Evolutionary conservation across 805 yeast genomes (phyloP).

Genomic region (Nakazawaea anatomiae): DNA sequence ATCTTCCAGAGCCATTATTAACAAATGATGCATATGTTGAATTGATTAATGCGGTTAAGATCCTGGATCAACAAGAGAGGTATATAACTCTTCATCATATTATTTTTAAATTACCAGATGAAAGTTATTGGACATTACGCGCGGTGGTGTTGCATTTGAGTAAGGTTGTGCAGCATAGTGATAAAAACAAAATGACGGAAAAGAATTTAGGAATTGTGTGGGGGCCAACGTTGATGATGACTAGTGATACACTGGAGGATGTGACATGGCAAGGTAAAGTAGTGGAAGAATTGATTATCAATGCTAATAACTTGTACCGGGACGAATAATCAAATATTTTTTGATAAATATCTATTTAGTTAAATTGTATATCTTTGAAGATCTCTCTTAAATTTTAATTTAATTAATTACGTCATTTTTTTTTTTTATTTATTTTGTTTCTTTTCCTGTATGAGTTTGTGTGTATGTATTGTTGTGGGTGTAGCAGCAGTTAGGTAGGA

Average conservation of each 20-base stretch:
- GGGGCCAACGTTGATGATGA: slow-evolving; percentile 86
- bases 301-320: slow-evolving; percentile 47
- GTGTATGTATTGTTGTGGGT: too few species aligned
- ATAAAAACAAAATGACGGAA: slow-evolving; percentile 72
- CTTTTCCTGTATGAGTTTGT: too few species aligned
- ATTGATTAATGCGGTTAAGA: slow-evolving; percentile 66
- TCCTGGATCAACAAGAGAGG: slow-evolving; percentile 48
- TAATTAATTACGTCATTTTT: too few species aligned
- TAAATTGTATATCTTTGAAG: too few species aligned
- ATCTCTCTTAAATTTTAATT: too few species aligned
- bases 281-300: slow-evolving; percentile 76
- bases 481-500: too few species aligned
- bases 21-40: slow-evolving; percentile 55
- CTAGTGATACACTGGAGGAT: slow-evolving; percentile 52
- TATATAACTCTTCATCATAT: slow-evolving; percentile 81
- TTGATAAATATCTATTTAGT: background rate
- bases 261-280: slow-evolving; percentile 71
- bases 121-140: slow-evolving; percentile 88
- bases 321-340: slow-evolving; percentile 17
- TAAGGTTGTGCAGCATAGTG: slow-evolving; percentile 58
- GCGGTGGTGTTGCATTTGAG: slow-evolving; percentile 81
- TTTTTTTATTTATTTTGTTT: too few species aligned
- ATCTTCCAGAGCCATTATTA: slow-evolving; percentile 82
- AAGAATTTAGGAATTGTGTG: slow-evolving; percentile 84
- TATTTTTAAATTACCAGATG: slow-evolving; percentile 88